Evolutionary conservation across 2,329 filamentous ascomycete species (phyloP).

Genomic region (Teratosphaeria epicoccoides): DNA sequence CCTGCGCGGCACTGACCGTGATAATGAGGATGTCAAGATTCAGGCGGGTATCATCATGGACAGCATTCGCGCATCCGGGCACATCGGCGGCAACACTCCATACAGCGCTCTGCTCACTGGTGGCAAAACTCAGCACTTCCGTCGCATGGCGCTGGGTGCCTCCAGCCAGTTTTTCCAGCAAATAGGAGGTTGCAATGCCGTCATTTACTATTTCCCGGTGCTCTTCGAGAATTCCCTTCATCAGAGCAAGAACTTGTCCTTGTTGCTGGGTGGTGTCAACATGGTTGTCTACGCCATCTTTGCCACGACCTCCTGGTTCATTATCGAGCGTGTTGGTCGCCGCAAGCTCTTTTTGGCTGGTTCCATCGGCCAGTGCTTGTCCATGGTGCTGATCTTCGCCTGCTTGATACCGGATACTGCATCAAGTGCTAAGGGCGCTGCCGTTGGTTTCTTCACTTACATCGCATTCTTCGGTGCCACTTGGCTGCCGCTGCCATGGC

Average conservation of each 20-base stretch:
- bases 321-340: conserved; percentile 51
- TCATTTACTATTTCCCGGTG: conserved; percentile 36
- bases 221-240: conserved; percentile 43
- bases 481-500: conserved; percentile 24
- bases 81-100: conserved; percentile 30
- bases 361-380: conserved; percentile 42
- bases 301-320: conserved; percentile 50
- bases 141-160: conserved; percentile 51
- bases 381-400: conserved; percentile 40
- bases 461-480: conserved; percentile 59
- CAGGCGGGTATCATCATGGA: conserved; percentile 61
- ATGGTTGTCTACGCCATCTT: conserved; percentile 48
- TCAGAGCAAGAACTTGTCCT: conserved; percentile 29
- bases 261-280: conserved; percentile 39
- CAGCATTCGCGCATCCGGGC: conserved; percentile 32
- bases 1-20: conserved; percentile 37
- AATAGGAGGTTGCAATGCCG: conserved; percentile 32
- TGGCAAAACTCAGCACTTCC: conserved; percentile 56
- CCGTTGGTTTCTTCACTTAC: conserved; percentile 57
- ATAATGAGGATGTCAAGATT: conserved; percentile 46
- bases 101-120: conserved; percentile 48
- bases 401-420: conserved; percentile 29
- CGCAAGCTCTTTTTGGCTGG: conserved; percentile 34
- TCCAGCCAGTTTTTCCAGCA: conserved; percentile 54
- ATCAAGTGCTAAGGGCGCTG: conserved; percentile 34